Percentiles rank a stretch among this genome's conserved stretches.
phyloP scores from a whole-genome alignment of 2,329 filamentous ascomycete species.

The Microthyrium microscopicum region DNA sequence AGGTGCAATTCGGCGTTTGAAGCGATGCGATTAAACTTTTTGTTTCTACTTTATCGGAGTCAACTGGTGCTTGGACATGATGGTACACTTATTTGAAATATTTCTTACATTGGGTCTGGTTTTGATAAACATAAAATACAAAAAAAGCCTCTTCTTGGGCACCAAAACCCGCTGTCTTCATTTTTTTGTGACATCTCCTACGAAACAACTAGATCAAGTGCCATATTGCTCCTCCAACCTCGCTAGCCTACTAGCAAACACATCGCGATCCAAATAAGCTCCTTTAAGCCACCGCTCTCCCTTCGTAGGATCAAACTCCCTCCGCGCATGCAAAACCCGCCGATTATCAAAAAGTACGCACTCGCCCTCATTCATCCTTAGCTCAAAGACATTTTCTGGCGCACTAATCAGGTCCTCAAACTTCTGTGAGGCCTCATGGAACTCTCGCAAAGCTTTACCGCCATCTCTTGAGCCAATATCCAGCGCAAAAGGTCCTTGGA shows the following conservation, averaged over 20 bases:
- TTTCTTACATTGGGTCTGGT: no score
- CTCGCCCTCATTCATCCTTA: constrained; percentile 62
- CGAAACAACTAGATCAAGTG: no score
- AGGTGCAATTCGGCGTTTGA: no score
- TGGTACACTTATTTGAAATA: no score
- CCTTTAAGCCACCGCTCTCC: constrained; percentile 73
- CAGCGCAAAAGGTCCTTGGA: constrained; percentile 43
- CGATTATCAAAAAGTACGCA: constrained; percentile 89
- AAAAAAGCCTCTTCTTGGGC: no score
- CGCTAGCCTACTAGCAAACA: constrained; percentile 27
- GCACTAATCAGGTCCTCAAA: constrained; percentile 46
- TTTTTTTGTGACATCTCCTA: no score
- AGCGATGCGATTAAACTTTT: no score
- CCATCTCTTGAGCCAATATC: constrained; percentile 3
- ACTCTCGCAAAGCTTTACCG: constrained; percentile 17
- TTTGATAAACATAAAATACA: no score
- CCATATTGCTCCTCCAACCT: constrained; percentile 5
- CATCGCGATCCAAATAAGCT: constrained; percentile 60
- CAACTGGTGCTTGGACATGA: no score
- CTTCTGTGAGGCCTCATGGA: constrained; percentile 32
- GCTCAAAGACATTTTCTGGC: constrained; percentile 44
- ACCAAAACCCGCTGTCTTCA: no score
- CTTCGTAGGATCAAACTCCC: constrained; percentile 49
- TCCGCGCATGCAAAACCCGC: constrained; percentile 68
- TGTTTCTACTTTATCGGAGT: no score